A percentile compares a stretch with the other conserved stretches of the same genome.
Conservation (phyloP, 768 basidiomycete species). For the Termitomyces sp. region DNA sequence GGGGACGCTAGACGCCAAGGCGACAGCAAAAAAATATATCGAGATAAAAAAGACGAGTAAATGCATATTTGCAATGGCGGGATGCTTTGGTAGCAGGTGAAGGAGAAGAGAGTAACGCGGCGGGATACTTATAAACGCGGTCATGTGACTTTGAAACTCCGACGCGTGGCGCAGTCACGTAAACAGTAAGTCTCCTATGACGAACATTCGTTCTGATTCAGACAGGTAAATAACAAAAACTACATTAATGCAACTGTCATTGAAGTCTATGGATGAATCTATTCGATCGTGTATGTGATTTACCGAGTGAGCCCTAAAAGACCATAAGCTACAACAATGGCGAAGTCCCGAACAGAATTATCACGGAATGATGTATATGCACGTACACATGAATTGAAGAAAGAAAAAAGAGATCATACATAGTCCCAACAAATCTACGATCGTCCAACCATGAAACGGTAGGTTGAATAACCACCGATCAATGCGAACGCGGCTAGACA, state of each 20-base stretch:
- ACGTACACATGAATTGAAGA: background rate
- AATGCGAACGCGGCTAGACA: constrained; percentile 77
- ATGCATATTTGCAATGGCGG: background rate
- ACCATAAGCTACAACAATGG: background rate
- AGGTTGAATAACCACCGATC: constrained; percentile 76
- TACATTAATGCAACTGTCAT: background rate
- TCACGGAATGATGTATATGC: background rate
- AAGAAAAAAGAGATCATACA: background rate
- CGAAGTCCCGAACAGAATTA: background rate
- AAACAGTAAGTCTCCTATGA: too few relatives aligned
- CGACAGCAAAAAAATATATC: background rate
- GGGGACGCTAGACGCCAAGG: background rate
- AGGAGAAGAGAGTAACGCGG: background rate
- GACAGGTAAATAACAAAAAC: too few relatives aligned
- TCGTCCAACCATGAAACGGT: constrained; percentile 65
- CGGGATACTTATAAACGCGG: background rate
- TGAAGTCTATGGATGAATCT: background rate
- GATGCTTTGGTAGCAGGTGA: background rate
- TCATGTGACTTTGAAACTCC: constrained; percentile 5
- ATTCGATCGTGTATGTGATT: background rate
- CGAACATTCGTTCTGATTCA: too few relatives aligned
- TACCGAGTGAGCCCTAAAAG: background rate
- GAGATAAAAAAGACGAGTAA: background rate
- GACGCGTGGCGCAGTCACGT: background rate
- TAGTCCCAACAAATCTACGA: background rate